Evolutionary conservation across 768 basidiomycete genomes (phyloP).

Genomic region (Strobilomyces confusus): DNA sequence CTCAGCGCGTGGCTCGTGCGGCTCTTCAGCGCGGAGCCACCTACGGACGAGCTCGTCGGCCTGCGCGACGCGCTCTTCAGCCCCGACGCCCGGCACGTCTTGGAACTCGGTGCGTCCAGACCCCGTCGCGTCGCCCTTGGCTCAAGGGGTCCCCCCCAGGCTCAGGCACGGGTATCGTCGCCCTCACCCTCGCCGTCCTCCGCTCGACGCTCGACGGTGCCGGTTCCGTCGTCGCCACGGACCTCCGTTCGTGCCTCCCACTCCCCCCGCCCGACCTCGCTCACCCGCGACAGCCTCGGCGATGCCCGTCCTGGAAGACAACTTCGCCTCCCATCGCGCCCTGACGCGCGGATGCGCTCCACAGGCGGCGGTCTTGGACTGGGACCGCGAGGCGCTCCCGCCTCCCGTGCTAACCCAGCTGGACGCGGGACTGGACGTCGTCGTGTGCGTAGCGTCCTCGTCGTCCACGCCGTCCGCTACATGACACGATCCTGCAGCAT

Average conservation of each 20-base stretch:
- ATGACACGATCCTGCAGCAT: conserved; percentile 52
- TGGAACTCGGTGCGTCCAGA: conserved; percentile 70
- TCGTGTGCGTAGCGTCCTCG: conserved; percentile 52
- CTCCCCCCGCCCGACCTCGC: not conserved
- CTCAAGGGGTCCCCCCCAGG: too few species aligned
- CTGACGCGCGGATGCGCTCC: conserved; percentile 33
- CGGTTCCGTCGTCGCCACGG: conserved; percentile 56
- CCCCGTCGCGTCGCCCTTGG: too few species aligned
- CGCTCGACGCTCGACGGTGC: conserved; percentile 36
- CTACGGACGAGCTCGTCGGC: conserved; percentile 2
- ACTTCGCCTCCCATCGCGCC: conserved; percentile 47
- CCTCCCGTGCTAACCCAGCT: conserved; percentile 39
- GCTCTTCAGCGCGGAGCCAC: conserved; percentile 26
- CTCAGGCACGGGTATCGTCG: conserved; percentile 81
- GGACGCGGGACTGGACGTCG: conserved; percentile 48
- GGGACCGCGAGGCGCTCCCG: conserved; percentile 63
- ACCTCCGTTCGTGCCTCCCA: conserved; percentile 53
- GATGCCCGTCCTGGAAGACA: conserved; percentile 71
- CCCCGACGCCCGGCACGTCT: conserved; percentile 36
- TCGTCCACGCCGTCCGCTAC: not conserved
- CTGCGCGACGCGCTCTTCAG: conserved; percentile 40
- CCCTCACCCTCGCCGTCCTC: conserved; percentile 59
- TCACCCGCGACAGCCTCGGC: conserved; percentile 60
- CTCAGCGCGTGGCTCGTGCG: conserved; percentile 72
- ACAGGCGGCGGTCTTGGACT: conserved; percentile 54